phyloP scores from a whole-genome alignment of 202 grass and related monocot genomes.

The Carex sylvatica region DNA sequence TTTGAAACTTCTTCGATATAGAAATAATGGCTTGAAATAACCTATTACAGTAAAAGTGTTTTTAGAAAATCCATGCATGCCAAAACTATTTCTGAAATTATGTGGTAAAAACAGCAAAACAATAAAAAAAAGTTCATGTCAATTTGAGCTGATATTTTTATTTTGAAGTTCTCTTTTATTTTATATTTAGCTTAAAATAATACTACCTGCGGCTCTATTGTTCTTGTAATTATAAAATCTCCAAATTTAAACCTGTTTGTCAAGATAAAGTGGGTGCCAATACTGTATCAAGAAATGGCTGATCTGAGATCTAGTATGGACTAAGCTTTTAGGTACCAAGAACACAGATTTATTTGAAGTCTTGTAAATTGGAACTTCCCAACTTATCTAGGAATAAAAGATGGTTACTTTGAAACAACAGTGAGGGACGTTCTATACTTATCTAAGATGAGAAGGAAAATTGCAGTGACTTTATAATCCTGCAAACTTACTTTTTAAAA shows the following conservation, averaged over 20 bases:
- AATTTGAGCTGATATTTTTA: not conserved
- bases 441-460: not conserved
- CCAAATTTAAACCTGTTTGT: not conserved
- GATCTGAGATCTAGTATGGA: not conserved
- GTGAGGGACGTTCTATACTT: not conserved
- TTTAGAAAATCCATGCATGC: not conserved
- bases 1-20: not conserved
- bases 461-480: not conserved
- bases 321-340: constrained; percentile 5
- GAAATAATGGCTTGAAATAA: not conserved
- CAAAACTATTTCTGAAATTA: not conserved
- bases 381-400: not conserved
- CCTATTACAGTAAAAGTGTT: not conserved
- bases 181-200: not conserved
- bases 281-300: not conserved
- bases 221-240: not conserved
- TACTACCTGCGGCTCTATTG: not conserved
- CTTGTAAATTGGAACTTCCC: not conserved
- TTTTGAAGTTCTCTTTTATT: not conserved
- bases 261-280: not conserved
- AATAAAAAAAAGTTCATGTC: not conserved
- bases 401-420: constrained; percentile 6
- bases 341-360: not conserved
- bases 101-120: not conserved
- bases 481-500: not conserved